Percentiles rank a stretch among this genome's conserved stretches.
Evolutionary conservation across 495 filamentous ascomycete species (phyloP).

Genomic region (Penicillium turbatum): DNA sequence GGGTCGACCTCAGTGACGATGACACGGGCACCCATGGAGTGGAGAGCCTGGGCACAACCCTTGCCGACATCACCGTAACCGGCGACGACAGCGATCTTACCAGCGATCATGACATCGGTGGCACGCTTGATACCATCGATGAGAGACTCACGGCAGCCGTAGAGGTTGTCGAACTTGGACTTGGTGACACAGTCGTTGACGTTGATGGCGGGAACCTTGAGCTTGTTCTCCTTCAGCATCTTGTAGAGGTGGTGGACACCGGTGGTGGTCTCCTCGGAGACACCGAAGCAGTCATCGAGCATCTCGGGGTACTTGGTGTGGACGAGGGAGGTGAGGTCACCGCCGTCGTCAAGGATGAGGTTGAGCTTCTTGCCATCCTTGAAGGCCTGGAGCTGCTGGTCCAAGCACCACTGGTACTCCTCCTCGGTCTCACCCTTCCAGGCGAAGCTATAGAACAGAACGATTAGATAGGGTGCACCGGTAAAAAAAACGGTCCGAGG

Average conservation of each 20-base stretch:
- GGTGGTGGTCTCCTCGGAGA: constrained; percentile 99
- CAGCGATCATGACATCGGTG: constrained; percentile 99
- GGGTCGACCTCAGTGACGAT: constrained; percentile 96
- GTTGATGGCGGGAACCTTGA: constrained; percentile 95
- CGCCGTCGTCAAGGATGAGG: constrained; percentile 98
- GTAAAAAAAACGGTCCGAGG: neutral
- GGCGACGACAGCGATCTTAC: constrained; percentile 95
- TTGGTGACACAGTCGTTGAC: constrained; percentile 99
- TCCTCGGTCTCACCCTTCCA: constrained; percentile 99
- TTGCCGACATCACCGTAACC: constrained; percentile 99
- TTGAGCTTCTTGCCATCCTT: constrained; percentile 95
- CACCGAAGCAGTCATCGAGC: constrained; percentile 95
- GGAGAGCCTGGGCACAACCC: constrained; percentile 93
- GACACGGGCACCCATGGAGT: constrained; percentile 95
- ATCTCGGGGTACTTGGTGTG: constrained; percentile 97
- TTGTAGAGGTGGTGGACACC: constrained; percentile 99
- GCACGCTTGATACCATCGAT: constrained; percentile 99
- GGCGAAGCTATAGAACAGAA: constrained; percentile 60
- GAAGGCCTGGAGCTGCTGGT: constrained; percentile 96
- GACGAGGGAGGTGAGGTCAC: constrained; percentile 93
- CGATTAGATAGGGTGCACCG: constrained; percentile 6
- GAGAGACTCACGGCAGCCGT: constrained; percentile 98
- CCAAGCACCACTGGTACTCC: constrained; percentile 99
- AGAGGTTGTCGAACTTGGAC: constrained; percentile 99
- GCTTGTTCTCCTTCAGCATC: constrained; percentile 89